Evolutionary conservation across 2,329 filamentous ascomycete species (phyloP).

Genomic region (Colletotrichum camelliae): DNA sequence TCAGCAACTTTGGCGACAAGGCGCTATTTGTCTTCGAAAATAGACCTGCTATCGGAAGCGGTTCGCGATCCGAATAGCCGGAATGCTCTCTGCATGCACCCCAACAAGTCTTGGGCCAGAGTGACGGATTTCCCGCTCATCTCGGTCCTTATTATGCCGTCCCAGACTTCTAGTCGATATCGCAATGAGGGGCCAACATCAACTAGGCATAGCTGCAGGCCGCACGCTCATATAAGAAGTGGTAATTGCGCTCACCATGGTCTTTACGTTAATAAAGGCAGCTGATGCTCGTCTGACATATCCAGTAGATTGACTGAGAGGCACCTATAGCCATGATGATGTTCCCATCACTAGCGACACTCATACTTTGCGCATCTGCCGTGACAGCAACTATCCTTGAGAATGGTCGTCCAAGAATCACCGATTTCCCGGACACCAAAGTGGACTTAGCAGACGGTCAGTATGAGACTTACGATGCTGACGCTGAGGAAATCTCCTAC

Average conservation of each 20-base stretch:
- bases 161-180: neutral
- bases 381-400: constrained; percentile 39
- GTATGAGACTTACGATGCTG: constrained; percentile 52
- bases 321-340: neutral
- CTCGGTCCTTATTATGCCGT: constrained; percentile 16
- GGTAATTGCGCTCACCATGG: neutral
- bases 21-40: neutral
- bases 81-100: neutral
- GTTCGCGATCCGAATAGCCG: constrained; percentile 6
- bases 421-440: constrained; percentile 45
- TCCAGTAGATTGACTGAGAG: neutral
- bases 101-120: neutral
- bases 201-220: neutral
- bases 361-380: constrained; percentile 25
- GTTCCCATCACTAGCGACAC: neutral
- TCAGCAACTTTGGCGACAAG: neutral
- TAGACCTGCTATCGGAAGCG: neutral
- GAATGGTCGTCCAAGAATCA: constrained; percentile 45
- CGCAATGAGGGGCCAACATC: constrained; percentile 6
- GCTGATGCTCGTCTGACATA: neutral
- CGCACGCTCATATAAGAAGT: neutral
- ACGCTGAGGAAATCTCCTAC: constrained; percentile 61
- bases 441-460: constrained; percentile 36
- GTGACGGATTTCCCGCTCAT: neutral
- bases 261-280: neutral